These are phyloP conservation scores for Lachancea thermotolerans DNA, from an alignment of 805 yeast species.

Conservation along the genomic window DNA sequence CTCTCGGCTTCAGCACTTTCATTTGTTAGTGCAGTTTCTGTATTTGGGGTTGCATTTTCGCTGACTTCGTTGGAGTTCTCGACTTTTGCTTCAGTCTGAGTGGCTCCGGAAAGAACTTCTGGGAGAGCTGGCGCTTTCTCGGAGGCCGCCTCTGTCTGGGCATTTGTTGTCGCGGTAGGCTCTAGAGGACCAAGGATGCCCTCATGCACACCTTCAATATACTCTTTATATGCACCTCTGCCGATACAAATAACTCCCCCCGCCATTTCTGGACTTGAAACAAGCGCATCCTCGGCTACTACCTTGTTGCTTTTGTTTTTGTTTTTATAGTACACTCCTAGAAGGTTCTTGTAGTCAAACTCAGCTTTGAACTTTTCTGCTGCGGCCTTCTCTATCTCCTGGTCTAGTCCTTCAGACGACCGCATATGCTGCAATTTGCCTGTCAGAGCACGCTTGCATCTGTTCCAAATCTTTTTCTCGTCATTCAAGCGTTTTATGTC, in stretches of 20 bases:
- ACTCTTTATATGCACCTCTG: conserved; percentile 94
- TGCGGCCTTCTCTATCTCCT: conserved; percentile 16
- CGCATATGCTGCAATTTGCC: not conserved
- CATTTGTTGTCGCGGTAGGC: conserved; percentile 33
- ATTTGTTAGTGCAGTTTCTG: not conserved
- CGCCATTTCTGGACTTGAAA: conserved; percentile 37
- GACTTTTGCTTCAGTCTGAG: conserved; percentile 41
- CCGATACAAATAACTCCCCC: conserved; percentile 94
- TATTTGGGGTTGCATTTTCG: not conserved
- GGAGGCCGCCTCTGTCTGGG: conserved; percentile 7
- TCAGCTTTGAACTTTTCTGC: conserved; percentile 28
- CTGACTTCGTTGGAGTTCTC: not conserved
- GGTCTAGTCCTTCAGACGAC: conserved; percentile 11
- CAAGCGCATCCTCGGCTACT: conserved; percentile 42
- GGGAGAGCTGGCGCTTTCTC: conserved; percentile 7
- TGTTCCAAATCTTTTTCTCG: conserved; percentile 16
- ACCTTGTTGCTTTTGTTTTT: conserved; percentile 25
- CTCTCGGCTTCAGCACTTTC: not conserved
- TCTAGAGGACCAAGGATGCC: conserved; percentile 90
- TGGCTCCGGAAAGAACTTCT: no score
- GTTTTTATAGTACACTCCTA: conserved; percentile 50
- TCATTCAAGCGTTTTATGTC: conserved; percentile 15
- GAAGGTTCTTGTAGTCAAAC: conserved; percentile 39
- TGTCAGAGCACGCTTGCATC: conserved; percentile 16
- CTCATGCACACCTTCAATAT: conserved; percentile 83